Evolutionary conservation across 352 stramenopile species (phyloP).

Genomic region (Globisporangium megalacanthum): DNA sequence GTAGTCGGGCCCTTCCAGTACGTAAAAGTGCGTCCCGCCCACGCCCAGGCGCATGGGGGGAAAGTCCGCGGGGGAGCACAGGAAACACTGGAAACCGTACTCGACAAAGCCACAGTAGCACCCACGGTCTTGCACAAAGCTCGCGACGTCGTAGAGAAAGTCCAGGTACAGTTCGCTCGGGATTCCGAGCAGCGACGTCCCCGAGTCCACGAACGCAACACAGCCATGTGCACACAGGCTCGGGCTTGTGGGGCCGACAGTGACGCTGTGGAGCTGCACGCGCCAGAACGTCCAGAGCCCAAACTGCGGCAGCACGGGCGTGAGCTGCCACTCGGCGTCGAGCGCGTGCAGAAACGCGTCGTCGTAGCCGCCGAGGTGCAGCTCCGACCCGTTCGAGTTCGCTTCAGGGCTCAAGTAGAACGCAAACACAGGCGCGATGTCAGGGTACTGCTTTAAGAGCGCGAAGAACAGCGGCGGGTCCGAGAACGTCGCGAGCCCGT

Average conservation of each 20-base stretch:
- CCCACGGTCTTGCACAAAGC: constrained; percentile 48
- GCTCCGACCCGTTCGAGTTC: constrained; percentile 63
- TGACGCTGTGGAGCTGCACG: constrained; percentile 61
- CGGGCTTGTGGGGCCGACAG: constrained; percentile 31
- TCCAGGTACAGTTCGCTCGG: constrained; percentile 77
- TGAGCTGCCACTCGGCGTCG: constrained; percentile 58
- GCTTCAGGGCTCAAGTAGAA: constrained; percentile 94
- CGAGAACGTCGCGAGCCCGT: constrained; percentile 84
- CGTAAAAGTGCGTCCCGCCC: constrained; percentile 57
- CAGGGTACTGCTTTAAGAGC: constrained; percentile 53
- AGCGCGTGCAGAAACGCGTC: constrained; percentile 36
- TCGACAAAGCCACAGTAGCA: constrained; percentile 79
- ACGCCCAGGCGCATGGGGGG: constrained; percentile 59
- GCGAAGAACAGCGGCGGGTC: constrained; percentile 68
- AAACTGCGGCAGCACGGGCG: constrained; percentile 70
- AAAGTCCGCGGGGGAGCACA: constrained; percentile 62
- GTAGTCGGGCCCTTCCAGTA: constrained; percentile 64
- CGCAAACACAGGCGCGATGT: constrained; percentile 87
- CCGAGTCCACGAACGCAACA: constrained; percentile 96
- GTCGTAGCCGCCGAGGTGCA: constrained; percentile 72
- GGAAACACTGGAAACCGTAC: constrained; percentile 81
- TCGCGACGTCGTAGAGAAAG: constrained; percentile 63
- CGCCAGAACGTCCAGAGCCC: constrained; percentile 84
- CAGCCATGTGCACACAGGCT: constrained; percentile 50
- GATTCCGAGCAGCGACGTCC: constrained; percentile 94